phyloP scores from a whole-genome alignment of 371 early-diverging fungal species.

The Circinella minor region DNA sequence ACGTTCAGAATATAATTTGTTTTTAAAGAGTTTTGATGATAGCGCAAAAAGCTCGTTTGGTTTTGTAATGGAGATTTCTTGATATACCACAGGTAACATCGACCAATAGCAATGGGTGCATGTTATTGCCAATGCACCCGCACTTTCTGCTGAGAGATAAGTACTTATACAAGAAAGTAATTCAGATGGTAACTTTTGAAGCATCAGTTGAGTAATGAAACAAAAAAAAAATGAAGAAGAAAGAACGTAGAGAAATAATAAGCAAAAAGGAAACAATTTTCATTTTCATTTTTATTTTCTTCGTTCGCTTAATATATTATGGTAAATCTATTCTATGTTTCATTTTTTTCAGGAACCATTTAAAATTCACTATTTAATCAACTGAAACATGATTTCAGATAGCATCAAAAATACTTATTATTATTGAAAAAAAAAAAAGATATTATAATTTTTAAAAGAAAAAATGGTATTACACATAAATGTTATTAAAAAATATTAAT shows the following conservation, averaged over 20 bases:
- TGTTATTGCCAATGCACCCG: constrained; percentile 24
- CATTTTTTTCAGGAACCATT: constrained; percentile 13
- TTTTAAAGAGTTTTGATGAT: constrained; percentile 15
- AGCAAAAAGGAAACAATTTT: background rate
- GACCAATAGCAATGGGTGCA: constrained; percentile 31
- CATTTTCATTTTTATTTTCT: background rate
- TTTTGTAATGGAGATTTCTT: constrained; percentile 17
- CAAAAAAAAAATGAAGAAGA: background rate
- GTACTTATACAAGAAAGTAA: constrained; percentile 25
- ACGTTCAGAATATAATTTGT: constrained; percentile 22
- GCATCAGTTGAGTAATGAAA: constrained; percentile 1
- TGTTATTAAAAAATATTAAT: background rate
- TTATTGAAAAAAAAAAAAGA: background rate
- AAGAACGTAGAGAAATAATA: background rate
- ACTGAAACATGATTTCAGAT: constrained; percentile 1
- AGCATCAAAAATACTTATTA: too few species aligned
- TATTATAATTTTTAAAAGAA: background rate
- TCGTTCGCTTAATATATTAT: background rate
- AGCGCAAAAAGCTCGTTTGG: constrained; percentile 16
- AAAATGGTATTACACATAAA: too few species aligned
- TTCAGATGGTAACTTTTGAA: constrained; percentile 32
- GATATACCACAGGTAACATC: constrained; percentile 30
- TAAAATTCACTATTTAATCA: background rate
- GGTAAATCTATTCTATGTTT: background rate
- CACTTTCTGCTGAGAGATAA: constrained; percentile 17